Evolutionary conservation across 2,329 filamentous ascomycete species (phyloP), one percentile per base, ranked within the genome.

Genomic region (Amauroascus niger): DNA sequence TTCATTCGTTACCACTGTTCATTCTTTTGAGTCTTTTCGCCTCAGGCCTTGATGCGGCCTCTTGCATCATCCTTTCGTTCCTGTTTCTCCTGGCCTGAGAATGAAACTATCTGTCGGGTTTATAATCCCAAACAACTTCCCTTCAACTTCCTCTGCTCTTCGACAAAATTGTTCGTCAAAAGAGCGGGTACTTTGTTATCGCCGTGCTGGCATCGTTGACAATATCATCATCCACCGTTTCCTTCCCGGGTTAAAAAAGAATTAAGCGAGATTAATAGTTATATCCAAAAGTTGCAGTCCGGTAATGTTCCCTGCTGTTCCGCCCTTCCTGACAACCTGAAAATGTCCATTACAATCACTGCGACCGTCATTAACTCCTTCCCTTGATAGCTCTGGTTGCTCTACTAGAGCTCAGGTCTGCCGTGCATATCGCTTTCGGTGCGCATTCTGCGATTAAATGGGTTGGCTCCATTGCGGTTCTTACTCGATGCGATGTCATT

Each of bases 401-500:
- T 49, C 39, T 26, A 22, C 26, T 26, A 5, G 24, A 18, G n/a
- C 1, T 24, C 4, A 26, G 16, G 18, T 52, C 43, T 30, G 22
- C 46, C 3, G 20, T 7, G 22, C 35, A 33, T 20, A 39, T 33
- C 40, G 43, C 49, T 39, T 20, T 37, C 32, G 13, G 18, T 51
- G 26, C 33, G 26, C n/a, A 24, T 6, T 40, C 54, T 57, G 43
- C 53, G 43, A 32, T 54, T 47, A 50, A 35, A 43, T 55, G 33
- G 35, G 44, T 5, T 39, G 35, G 28, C 54, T 52, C 50, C 49
- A 46, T 22, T 41, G 54, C 43, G 39, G 57, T 20, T 14, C 20
- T 16, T 37, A 30, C 33, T 18, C 22, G 37, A 56, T 59, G 64
- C 63, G 44, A 94, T 94, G 88, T 74, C 82, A 64, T 75, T 84